Evolutionary conservation across 2,329 filamentous ascomycete genomes (phyloP).

Genomic region (Aspergillus costaricaensis): DNA sequence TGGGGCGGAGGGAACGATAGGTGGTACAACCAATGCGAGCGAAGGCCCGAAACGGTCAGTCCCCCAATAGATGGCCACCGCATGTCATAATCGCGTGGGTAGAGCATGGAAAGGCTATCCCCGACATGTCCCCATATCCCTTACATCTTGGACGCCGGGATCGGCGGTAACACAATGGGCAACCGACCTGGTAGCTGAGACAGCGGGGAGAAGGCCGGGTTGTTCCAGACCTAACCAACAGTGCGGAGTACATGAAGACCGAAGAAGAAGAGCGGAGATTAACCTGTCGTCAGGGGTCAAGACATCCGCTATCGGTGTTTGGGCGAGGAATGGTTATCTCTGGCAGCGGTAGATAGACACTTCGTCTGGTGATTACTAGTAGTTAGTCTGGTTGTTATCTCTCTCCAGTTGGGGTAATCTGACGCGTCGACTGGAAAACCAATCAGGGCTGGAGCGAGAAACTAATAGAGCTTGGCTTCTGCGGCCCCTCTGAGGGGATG

Average conservation of each 20-base stretch:
- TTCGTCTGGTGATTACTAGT: background rate
- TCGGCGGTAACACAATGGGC: background rate
- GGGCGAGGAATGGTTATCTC: background rate
- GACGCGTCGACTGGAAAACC: background rate
- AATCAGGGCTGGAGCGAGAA: background rate
- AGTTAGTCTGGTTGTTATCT: background rate
- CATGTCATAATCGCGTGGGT: conserved; percentile 1
- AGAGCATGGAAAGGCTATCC: background rate
- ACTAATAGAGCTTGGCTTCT: background rate
- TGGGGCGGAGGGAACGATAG: background rate
- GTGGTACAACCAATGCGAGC: background rate
- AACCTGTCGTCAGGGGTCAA: background rate
- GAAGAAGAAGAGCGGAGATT: background rate
- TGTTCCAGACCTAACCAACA: background rate
- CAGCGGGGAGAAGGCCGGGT: background rate
- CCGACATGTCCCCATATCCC: background rate
- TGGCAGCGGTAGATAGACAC: too few species aligned
- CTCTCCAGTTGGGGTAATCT: background rate
- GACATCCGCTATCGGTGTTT: background rate
- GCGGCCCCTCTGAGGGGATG: too few species aligned
- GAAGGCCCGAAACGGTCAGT: background rate
- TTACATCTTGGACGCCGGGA: background rate
- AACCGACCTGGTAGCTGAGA: background rate
- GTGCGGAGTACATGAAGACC: background rate
- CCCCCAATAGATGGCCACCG: background rate